These are phyloP conservation scores for Colletotrichum spinosum DNA, from an alignment of 2,329 filamentous ascomycete genomes.

Conservation along the genomic window DNA sequence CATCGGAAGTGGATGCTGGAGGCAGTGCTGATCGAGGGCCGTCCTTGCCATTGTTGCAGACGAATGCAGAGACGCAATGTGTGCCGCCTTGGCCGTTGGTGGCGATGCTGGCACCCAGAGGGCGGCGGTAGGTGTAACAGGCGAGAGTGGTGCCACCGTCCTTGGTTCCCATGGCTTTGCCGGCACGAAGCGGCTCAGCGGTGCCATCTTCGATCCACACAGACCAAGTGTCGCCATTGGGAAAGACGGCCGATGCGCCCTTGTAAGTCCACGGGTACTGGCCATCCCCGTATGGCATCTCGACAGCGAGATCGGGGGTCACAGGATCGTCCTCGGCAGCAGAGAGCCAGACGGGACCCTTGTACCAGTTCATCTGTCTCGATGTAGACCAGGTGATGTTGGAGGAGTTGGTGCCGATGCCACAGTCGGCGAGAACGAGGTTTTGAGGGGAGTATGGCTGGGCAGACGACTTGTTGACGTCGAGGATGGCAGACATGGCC, in stretches of 20 bases:
- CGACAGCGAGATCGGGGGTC: slow-evolving; percentile 51
- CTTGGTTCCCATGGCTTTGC: slow-evolving; percentile 53
- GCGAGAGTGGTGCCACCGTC: slow-evolving; percentile 52
- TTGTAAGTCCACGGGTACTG: slow-evolving; percentile 53
- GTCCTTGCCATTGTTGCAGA: slow-evolving; percentile 51
- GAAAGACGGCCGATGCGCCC: slow-evolving; percentile 52
- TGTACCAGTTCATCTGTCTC: slow-evolving; percentile 58
- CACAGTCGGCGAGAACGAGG: slow-evolving; percentile 55
- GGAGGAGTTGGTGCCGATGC: slow-evolving; percentile 54
- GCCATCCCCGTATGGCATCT: slow-evolving; percentile 53
- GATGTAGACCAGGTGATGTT: slow-evolving; percentile 56
- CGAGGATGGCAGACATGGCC: slow-evolving; percentile 16
- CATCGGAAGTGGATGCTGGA: too few species aligned
- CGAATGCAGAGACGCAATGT: slow-evolving; percentile 54
- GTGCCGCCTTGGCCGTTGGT: slow-evolving; percentile 46
- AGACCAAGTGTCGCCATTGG: slow-evolving; percentile 54
- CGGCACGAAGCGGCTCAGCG: slow-evolving; percentile 53
- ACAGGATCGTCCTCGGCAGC: slow-evolving; percentile 49
- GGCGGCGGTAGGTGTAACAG: slow-evolving; percentile 56
- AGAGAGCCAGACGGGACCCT: slow-evolving; percentile 51
- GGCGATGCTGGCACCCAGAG: slow-evolving; percentile 49
- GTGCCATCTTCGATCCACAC: slow-evolving; percentile 55
- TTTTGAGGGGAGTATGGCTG: slow-evolving; percentile 46
- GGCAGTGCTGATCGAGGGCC: slow-evolving; percentile 8
- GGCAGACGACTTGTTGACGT: slow-evolving; percentile 20